These are phyloP conservation scores for Iberis amara DNA, from an alignment of 441 rosid species.

Conservation along the genomic window DNA sequence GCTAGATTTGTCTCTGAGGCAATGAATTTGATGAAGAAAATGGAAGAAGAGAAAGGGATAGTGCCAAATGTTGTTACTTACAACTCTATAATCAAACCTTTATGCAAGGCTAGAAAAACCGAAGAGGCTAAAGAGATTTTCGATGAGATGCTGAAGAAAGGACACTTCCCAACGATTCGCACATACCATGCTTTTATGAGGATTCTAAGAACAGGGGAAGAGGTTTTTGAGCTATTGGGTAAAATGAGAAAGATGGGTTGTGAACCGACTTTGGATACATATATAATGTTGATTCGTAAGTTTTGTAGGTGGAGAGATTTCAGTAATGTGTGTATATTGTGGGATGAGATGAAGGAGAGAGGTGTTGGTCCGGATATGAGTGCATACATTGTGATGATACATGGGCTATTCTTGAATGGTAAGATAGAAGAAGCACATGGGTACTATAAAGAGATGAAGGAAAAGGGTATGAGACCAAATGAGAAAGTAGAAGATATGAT, in stretches of 20 bases:
- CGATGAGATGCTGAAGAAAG: conserved; percentile 60
- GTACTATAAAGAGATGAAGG: conserved; percentile 78
- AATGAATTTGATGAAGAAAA: conserved; percentile 46
- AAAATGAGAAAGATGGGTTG: conserved; percentile 67
- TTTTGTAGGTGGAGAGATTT: conserved; percentile 81
- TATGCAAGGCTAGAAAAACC: conserved; percentile 56
- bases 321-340: conserved; percentile 52
- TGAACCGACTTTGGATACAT: conserved; percentile 65
- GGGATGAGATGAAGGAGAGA: conserved; percentile 69
- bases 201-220: conserved; percentile 51
- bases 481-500: conserved; percentile 64
- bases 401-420: conserved; percentile 82
- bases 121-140: conserved; percentile 57
- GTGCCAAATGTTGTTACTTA: conserved; percentile 64
- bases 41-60: conserved; percentile 68
- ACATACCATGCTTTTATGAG: conserved; percentile 81
- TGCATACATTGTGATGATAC: conserved; percentile 74
- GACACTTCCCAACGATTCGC: conserved; percentile 50
- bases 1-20: conserved; percentile 65
- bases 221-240: conserved; percentile 65
- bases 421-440: conserved; percentile 68
- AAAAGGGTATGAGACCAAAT: conserved; percentile 55
- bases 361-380: conserved; percentile 71
- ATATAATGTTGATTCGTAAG: conserved; percentile 78
- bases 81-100: conserved; percentile 75